Evolutionary conservation across 257 asterid species (phyloP), one percentile per base, ranked within the genome.

Genomic region (Craterostigma plantagineum): DNA sequence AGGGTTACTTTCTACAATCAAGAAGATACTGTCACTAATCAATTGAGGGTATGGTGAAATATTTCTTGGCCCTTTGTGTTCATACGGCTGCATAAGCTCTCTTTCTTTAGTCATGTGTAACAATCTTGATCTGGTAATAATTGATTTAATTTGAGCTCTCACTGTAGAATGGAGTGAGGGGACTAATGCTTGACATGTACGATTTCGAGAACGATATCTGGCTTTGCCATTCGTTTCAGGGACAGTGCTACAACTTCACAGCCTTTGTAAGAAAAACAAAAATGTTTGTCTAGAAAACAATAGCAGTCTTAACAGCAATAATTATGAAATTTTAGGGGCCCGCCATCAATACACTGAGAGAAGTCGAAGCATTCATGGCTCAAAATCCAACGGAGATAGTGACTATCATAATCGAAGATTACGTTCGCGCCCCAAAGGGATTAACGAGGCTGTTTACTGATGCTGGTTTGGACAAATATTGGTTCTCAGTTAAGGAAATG

Each of bases 151-250:
- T 14, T 49, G 30, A 23, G 30, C 37, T 57, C 18, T 43, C 47
- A 43, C 61, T 67, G 50, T 65, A 82, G 98, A 87, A 87, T 68
- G 95, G 95, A 70, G 98, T 82, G 46, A 72, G 98, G 61, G 98
- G 98, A 36, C 63, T 87, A 73, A 87, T 87, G 98, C 72, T 87
- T 73, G 98, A 87, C 63, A 79, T 87, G 98, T 82, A 87, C 42
- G 98, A 87, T 57, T 87, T 87, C 63, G 91, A 79, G 74, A 71
- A 79, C 35, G 93, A 82, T 58, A 74, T 87, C 54, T 87, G 98
- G 98, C 91, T 87, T 53, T 87, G 98, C 47, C 98, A 87, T 64
- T 87, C 98, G 7, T 72, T 87, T 50, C 79, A 61, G 8, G 95
- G 95, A 52, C 92, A 87, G 55, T 87, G 98, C 68, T 87, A 65